These are phyloP conservation scores for Suillus alpinus DNA, from an alignment of 768 basidiomycete genomes.

Conservation along the genomic window DNA sequence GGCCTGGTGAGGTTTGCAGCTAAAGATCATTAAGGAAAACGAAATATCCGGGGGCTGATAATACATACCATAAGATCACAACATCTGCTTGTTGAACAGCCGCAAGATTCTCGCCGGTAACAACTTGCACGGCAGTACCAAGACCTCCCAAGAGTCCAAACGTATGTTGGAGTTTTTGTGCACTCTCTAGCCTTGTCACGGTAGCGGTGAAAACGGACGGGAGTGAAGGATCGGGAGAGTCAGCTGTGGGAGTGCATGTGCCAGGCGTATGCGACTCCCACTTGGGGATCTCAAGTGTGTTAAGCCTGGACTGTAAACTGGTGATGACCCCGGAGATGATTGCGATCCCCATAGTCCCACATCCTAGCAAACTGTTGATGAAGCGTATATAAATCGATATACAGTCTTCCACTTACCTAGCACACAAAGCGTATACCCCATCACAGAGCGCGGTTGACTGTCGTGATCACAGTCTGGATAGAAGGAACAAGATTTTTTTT, in stretches of 20 bases:
- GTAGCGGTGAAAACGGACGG: conserved; percentile 85
- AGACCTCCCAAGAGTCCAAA: conserved; percentile 60
- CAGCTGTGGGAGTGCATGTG: conserved; percentile 62
- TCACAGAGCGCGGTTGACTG: conserved; percentile 26
- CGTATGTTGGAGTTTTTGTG: conserved; percentile 55
- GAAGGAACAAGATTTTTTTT: background rate
- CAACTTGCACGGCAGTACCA: conserved; percentile 68
- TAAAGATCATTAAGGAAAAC: conserved; percentile 29
- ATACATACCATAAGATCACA: conserved; percentile 77
- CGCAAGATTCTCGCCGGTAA: conserved; percentile 64
- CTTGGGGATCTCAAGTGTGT: conserved; percentile 35
- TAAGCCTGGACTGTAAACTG: conserved; percentile 60
- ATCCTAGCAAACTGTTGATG: conserved; percentile 53
- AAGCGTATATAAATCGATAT: conserved; percentile 8
- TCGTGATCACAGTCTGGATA: background rate
- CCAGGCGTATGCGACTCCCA: conserved; percentile 74
- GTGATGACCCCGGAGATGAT: conserved; percentile 89
- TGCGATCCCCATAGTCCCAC: conserved; percentile 98
- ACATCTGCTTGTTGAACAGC: conserved; percentile 79
- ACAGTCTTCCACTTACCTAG: conserved; percentile 48
- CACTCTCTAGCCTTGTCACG: conserved; percentile 77
- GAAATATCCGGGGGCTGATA: background rate
- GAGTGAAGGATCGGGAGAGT: conserved; percentile 60
- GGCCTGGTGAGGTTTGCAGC: conserved; percentile 93
- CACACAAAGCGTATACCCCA: conserved; percentile 93